phyloP scores from a whole-genome alignment of 2,329 filamentous ascomycete species.

The Diplodia scrobiculata region DNA sequence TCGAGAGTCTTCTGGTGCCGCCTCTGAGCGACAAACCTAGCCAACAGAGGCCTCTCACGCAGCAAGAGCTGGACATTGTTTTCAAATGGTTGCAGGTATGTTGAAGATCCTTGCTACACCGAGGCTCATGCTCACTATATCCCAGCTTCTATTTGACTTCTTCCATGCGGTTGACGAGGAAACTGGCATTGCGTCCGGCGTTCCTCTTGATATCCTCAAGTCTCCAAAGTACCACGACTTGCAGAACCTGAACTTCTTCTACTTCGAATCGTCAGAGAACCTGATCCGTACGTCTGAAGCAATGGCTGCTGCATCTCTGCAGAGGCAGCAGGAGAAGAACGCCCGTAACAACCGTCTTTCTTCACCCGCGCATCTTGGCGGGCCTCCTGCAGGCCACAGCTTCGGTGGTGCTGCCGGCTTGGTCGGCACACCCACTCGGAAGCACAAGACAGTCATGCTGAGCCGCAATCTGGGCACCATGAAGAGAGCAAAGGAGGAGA shows the following conservation, averaged over 20 bases:
- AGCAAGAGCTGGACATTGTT: conserved; percentile 89
- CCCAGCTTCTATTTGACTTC: conserved; percentile 76
- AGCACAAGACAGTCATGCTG: conserved; percentile 74
- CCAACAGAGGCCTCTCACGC: conserved; percentile 75
- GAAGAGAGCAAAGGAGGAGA: conserved; percentile 93
- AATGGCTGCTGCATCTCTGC: conserved; percentile 85
- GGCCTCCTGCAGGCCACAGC: conserved; percentile 47
- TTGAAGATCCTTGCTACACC: not conserved
- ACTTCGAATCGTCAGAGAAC: conserved; percentile 88
- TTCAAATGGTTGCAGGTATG: conserved; percentile 82
- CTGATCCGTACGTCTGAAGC: conserved; percentile 93
- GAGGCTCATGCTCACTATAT: conserved; percentile 20
- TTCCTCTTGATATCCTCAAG: conserved; percentile 87
- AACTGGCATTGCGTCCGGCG: conserved; percentile 78
- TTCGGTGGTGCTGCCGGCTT: conserved; percentile 56
- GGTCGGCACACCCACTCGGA: conserved; percentile 61
- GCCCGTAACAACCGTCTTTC: conserved; percentile 65
- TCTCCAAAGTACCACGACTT: conserved; percentile 98
- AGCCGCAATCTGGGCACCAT: conserved; percentile 93
- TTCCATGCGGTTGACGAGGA: conserved; percentile 92
- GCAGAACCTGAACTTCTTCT: conserved; percentile 96
- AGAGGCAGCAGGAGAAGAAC: conserved; percentile 67
- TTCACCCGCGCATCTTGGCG: conserved; percentile 61
- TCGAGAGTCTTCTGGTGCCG: conserved; percentile 86
- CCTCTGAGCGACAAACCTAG: conserved; percentile 94